phyloP scores from a whole-genome alignment of 1,139 yeast species.

The Geotrichum macrosporum region DNA sequence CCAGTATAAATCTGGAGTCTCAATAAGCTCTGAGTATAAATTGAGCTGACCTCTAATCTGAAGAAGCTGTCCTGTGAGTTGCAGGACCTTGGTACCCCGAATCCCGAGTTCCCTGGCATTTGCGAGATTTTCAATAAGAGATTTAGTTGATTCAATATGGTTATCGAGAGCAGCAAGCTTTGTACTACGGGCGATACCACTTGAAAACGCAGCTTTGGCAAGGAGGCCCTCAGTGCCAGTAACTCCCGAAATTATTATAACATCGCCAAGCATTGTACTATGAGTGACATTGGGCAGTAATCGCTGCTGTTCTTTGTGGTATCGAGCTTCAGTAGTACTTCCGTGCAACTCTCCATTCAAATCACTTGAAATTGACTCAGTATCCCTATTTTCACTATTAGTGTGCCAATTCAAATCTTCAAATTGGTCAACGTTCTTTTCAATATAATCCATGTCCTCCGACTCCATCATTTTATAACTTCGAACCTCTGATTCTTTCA shows the following conservation, averaged over 20 bases:
- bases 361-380: no score
- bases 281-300: constrained; percentile 11
- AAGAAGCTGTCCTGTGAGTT: constrained; percentile 68
- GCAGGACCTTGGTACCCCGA: constrained; percentile 59
- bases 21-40: constrained; percentile 81
- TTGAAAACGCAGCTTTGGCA: constrained; percentile 85
- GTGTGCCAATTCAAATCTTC: no score
- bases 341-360: no score
- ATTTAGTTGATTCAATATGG: constrained; percentile 58
- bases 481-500: constrained; percentile 47
- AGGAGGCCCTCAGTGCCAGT: constrained; percentile 48
- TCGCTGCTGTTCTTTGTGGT: neutral
- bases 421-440: constrained; percentile 36
- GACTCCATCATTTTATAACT: constrained; percentile 56
- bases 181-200: constrained; percentile 82
- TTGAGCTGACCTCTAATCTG: constrained; percentile 76
- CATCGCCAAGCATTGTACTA: constrained; percentile 60
- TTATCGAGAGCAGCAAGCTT: constrained; percentile 73
- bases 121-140: constrained; percentile 62
- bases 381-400: no score
- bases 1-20: constrained; percentile 92
- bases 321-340: constrained; percentile 6
- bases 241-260: constrained; percentile 56
- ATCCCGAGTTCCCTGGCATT: constrained; percentile 52
- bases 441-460: constrained; percentile 86